Evolutionary conservation across 441 rosid genomes (phyloP), one percentile per base, ranked within the genome.

Genomic region (Kokia cookei): DNA sequence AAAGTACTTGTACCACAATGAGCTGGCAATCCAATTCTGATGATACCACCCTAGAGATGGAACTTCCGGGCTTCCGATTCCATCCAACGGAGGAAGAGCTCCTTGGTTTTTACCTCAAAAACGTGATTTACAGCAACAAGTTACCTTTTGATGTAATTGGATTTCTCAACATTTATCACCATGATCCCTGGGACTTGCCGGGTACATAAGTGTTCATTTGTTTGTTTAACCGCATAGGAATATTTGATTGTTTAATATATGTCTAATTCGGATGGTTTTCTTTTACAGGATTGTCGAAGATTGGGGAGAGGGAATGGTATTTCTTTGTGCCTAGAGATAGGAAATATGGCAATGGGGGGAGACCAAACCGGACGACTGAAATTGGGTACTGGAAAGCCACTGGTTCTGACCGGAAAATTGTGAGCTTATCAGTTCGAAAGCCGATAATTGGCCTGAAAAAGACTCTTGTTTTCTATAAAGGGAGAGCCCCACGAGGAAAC

Each of bases 371-470:
- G 84, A 95, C 97, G 0, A 95, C 98, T 4, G 86, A 73, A 43
- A 87, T 74, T 51, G 99, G 99, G 32, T 95, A 89, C 75, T 95
- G 99, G 99, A 95, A 95, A 81, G 99, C 99, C 61, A 95, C 99
- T 0, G 99, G 99, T 13, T 91, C 97, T 0, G 99, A 95, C 63
- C 77, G 98, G 73, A 95, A 84, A 82, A 95, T 95, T 35, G 73
- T 88, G 69, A 87, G 87, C 78, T 71, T 87, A 15, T 84, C 95
- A 2, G 97, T 85, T 2, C 93, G 86, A 4, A 93, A 91, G 75
- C 88, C 86, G 67, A 74, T 87, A 7, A 82, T 93, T 26, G 99
- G 99, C 24, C 80, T 93, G 12, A 88, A 86, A 82, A 95, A 95
- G 77, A 95, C 98, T 22, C 97, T 95, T 53, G 99, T 95, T 80